These are phyloP conservation scores for Pleurotus sapidus DNA, from an alignment of 768 basidiomycete genomes.

Conservation along the genomic window DNA sequence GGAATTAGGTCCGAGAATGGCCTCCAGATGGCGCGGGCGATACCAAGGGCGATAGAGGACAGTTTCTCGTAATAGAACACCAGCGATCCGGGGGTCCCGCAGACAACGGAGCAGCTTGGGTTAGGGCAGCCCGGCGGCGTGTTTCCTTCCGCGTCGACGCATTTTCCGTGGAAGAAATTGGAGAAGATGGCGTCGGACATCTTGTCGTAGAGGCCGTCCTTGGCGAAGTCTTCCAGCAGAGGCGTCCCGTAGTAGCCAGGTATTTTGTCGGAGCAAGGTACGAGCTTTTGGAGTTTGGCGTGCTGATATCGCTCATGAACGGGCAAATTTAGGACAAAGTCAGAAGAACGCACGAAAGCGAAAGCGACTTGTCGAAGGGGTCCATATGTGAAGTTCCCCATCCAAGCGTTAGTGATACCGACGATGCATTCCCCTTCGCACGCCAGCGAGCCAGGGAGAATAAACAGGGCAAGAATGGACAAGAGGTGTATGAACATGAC, in stretches of 20 bases:
- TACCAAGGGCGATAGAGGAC: slow-evolving; percentile 44
- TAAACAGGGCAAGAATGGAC: slow-evolving; percentile 20
- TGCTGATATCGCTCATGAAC: background rate
- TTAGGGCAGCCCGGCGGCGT: slow-evolving; percentile 75
- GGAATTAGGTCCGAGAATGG: slow-evolving; percentile 32
- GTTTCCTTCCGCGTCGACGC: slow-evolving; percentile 44
- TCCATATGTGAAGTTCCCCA: slow-evolving; percentile 42
- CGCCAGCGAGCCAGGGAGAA: slow-evolving; percentile 40
- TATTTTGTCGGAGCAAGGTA: slow-evolving; percentile 17
- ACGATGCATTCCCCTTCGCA: slow-evolving; percentile 74
- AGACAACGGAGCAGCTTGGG: slow-evolving; percentile 74
- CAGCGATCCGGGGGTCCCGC: slow-evolving; percentile 80
- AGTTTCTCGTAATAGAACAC: slow-evolving; percentile 62
- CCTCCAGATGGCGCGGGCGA: slow-evolving; percentile 32
- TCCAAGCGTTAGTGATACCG: slow-evolving; percentile 54
- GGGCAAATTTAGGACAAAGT: background rate
- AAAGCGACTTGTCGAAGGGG: slow-evolving; percentile 37
- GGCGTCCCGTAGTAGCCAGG: slow-evolving; percentile 38
- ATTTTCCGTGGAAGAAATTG: slow-evolving; percentile 75
- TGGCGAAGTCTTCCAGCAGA: slow-evolving; percentile 40
- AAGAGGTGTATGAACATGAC: background rate
- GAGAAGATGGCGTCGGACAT: slow-evolving; percentile 64
- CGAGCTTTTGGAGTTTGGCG: slow-evolving; percentile 14
- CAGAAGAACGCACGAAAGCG: slow-evolving; percentile 36
- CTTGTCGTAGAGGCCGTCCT: slow-evolving; percentile 35